Conservation (phyloP, 2,329 filamentous ascomycete species). For the Xenosphaeropsis pyriputrescens region DNA sequence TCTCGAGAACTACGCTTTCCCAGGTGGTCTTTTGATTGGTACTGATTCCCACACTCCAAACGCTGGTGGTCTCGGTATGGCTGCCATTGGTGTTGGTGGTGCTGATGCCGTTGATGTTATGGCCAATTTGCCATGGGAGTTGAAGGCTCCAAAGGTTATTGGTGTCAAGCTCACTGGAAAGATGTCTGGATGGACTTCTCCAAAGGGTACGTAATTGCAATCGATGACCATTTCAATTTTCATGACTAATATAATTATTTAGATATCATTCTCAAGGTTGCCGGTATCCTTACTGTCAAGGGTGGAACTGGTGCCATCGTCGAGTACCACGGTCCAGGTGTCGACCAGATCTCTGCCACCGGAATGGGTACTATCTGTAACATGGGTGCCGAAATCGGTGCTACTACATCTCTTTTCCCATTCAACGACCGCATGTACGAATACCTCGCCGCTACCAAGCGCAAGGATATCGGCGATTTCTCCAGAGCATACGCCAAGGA, state of each 20-base stretch:
- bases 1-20: conserved; percentile 98
- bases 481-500: conserved; percentile 72
- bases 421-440: conserved; percentile 98
- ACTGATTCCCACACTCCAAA: conserved; percentile 98
- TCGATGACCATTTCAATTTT: conserved; percentile 2
- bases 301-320: conserved; percentile 89
- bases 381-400: conserved; percentile 63
- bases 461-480: conserved; percentile 80
- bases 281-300: conserved; percentile 93
- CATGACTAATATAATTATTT: conserved; percentile 3
- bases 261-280: conserved; percentile 97
- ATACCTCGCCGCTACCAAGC: conserved; percentile 86
- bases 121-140: conserved; percentile 92
- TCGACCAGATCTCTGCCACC: conserved; percentile 60
- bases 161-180: conserved; percentile 89
- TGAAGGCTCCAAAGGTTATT: conserved; percentile 95
- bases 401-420: conserved; percentile 89
- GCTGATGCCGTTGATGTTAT: conserved; percentile 98
- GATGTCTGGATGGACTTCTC: conserved; percentile 79
- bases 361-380: conserved; percentile 75
- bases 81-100: conserved; percentile 91
- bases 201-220: conserved; percentile 55
- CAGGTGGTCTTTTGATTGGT: conserved; percentile 92
- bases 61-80: conserved; percentile 89
- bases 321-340: conserved; percentile 63